phyloP scores from a whole-genome alignment of 2,329 filamentous ascomycete genomes.

The Akanthomyces dipterigenus region DNA sequence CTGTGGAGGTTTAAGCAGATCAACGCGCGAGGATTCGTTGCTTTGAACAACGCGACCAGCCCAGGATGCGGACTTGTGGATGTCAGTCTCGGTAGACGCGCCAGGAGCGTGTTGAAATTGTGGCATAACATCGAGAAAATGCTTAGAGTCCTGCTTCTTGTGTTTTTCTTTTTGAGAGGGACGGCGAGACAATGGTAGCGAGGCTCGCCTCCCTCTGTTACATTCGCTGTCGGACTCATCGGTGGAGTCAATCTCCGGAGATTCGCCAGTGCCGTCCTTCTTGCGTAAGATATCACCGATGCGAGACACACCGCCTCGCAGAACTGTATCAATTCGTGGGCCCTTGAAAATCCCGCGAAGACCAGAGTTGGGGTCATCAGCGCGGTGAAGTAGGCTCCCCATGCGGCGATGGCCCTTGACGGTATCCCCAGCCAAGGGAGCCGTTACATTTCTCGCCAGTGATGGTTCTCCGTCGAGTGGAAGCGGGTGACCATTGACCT shows the following conservation, averaged over 20 bases:
- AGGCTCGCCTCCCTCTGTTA: constrained; percentile 30
- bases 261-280: constrained; percentile 35
- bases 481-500: constrained; percentile 16
- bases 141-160: constrained; percentile 29
- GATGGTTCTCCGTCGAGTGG: constrained; percentile 9
- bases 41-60: constrained; percentile 18
- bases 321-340: constrained; percentile 64
- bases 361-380: constrained; percentile 25
- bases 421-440: constrained; percentile 36
- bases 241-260: constrained; percentile 34
- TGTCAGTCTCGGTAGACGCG: constrained; percentile 13
- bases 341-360: constrained; percentile 70
- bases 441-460: constrained; percentile 24
- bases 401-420: constrained; percentile 42
- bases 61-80: constrained; percentile 15
- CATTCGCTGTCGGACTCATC: constrained; percentile 44
- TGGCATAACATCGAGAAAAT: constrained; percentile 47
- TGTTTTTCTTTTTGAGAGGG: constrained; percentile 27
- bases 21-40: constrained; percentile 38
- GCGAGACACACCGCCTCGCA: constrained; percentile 53
- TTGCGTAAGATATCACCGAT: constrained; percentile 52
- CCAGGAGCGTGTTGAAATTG: constrained; percentile 36
- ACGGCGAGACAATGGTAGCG: constrained; percentile 28
- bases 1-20: constrained; percentile 41
- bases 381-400: constrained; percentile 40